These are phyloP conservation scores for Garcia nutans DNA, from an alignment of 345 rosid genomes.

Conservation along the genomic window DNA sequence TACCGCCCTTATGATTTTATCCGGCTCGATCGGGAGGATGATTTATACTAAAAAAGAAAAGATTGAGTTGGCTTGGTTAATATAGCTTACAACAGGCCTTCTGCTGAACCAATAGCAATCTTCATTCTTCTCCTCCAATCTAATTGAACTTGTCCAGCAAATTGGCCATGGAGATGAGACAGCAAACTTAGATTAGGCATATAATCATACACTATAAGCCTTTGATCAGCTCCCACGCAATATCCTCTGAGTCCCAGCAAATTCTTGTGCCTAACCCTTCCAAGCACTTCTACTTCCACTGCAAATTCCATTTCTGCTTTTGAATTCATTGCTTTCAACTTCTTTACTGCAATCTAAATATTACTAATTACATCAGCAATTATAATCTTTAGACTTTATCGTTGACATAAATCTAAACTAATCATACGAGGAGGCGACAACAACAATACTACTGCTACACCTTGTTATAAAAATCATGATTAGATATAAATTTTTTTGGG, in stretches of 20 bases:
- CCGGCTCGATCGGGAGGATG: too few species aligned
- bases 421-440: too few species aligned
- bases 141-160: slow-evolving; percentile 41
- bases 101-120: slow-evolving; percentile 54
- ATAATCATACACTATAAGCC: slow-evolving; percentile 68
- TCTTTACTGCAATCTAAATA: slow-evolving; percentile 67
- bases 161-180: slow-evolving; percentile 71
- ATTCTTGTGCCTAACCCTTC: slow-evolving; percentile 70
- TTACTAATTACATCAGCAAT: too few species aligned
- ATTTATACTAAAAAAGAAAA: neutral
- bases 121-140: slow-evolving; percentile 66
- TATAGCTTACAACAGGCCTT: slow-evolving; percentile 57
- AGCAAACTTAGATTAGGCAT: slow-evolving; percentile 76
- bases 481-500: too few species aligned
- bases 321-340: slow-evolving; percentile 60
- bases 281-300: slow-evolving; percentile 71
- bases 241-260: slow-evolving; percentile 64
- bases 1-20: too few species aligned
- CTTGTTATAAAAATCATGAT: too few species aligned
- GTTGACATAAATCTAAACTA: neutral
- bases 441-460: too few species aligned
- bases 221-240: slow-evolving; percentile 61
- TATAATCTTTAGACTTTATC: too few species aligned
- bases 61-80: too few species aligned
- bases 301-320: slow-evolving; percentile 84